Evolutionary conservation across 306 rosid species (phyloP).

Genomic region (Vigna trinervia): DNA sequence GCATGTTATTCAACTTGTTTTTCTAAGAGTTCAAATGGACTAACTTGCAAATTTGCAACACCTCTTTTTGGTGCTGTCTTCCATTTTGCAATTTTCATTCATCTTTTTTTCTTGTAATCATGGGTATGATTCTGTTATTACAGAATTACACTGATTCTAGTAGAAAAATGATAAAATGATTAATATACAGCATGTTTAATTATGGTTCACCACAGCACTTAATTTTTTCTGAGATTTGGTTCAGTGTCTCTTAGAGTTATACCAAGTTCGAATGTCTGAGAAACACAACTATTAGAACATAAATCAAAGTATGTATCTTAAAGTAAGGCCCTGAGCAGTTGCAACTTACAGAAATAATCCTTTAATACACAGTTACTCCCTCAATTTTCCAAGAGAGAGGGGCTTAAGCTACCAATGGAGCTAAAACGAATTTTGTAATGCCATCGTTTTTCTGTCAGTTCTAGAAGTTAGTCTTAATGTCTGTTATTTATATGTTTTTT

Average conservation of each 20-base stretch:
- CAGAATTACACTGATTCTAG: not conserved
- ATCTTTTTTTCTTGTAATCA: not conserved
- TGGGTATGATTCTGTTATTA: not conserved
- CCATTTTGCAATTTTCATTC: not conserved
- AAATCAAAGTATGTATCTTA: not conserved
- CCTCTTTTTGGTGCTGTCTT: not conserved
- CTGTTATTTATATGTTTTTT: conserved; percentile 3
- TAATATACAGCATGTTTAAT: not conserved
- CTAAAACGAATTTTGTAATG: conserved; percentile 17
- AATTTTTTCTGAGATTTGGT: not conserved
- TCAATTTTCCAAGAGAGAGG: not conserved
- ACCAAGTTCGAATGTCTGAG: conserved; percentile 8
- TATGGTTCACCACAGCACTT: not conserved
- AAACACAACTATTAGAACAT: conserved; percentile 7
- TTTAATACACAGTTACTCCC: not conserved
- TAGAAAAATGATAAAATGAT: not conserved
- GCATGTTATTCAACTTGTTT: not conserved
- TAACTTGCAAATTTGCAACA: not conserved
- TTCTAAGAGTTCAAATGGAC: not conserved
- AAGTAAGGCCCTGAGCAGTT: not conserved
- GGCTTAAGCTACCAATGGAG: conserved; percentile 16
- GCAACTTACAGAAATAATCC: not conserved
- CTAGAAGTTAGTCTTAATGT: conserved; percentile 28
- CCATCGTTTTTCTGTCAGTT: conserved; percentile 17
- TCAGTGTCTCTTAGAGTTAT: conserved; percentile 1